Evolutionary conservation across 306 rosid genomes (phyloP), one percentile per base, ranked within the genome.

Genomic region (Malus sylvestris): DNA sequence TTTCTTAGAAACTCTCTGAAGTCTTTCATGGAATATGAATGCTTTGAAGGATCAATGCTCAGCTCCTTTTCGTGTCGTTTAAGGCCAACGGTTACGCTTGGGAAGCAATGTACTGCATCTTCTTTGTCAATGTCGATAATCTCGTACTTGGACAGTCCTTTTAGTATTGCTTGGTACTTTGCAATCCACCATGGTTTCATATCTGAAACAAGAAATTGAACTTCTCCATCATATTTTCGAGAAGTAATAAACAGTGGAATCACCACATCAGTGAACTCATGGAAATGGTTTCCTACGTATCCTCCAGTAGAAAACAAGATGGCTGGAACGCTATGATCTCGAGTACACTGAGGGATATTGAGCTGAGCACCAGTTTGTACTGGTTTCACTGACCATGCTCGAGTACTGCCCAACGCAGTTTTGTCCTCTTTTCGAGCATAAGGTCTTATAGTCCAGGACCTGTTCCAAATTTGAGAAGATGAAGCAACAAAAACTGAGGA

Each of bases 281-380:
- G 98, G 77, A 91, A 93, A 82, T 91, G 91, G 86, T 93, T 93
- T 35, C 97, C 97, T 15, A 79, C 64, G 71, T 91, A 93, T 55
- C 98, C 98, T 71, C 86, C 88, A 35, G 53, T 74, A 4, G 98
- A 93, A 79, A 93, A 93, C 72, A 93, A 38, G 5, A 93, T 73
- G 66, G 91, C 96, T 20, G 97, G 93, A 75, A 88, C 83, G 27
- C 71, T 82, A 64, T 91, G 96, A 40, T 70, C 78, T 81, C 76
- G 57, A 35, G 79, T 78, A 78, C 98, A 93, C 19, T 52, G 66
- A 16, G 89, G 85, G 71, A 66, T 73, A 71, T 66, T 33, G n/a
- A 14, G 20, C 20, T 78, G 71, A 58, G 29, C 61, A 20, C 16
- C 72, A 22, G 76, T 76, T 44, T 0, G 3, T 42, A 29, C 70